phyloP scores from a whole-genome alignment of 345 rosid species.

The Dovyalis caffra region DNA sequence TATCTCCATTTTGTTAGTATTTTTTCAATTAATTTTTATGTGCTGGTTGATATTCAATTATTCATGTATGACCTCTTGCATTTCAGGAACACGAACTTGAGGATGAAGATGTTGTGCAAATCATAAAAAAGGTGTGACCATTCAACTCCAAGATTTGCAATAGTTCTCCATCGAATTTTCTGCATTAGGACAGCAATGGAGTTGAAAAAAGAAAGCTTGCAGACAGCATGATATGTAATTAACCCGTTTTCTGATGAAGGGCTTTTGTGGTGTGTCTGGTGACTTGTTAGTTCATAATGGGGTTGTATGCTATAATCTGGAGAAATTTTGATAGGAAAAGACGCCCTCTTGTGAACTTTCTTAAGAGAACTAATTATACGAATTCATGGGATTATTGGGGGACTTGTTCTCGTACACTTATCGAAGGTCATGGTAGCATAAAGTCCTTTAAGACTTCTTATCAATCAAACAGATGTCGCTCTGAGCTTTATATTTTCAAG shows the following conservation, averaged over 20 bases:
- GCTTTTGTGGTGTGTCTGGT: not conserved
- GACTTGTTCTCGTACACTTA: too few species aligned
- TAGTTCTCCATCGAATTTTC: not conserved
- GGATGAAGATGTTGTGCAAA: slow-evolving; percentile 97
- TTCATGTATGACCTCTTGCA: slow-evolving; percentile 2
- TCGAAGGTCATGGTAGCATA: too few species aligned
- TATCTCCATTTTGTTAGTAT: not conserved
- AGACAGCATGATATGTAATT: slow-evolving; percentile 29
- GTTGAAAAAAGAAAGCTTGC: not conserved
- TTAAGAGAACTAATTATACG: not conserved
- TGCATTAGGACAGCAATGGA: not conserved
- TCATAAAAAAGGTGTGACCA: slow-evolving; percentile 75
- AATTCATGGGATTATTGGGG: too few species aligned
- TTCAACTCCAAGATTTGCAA: not conserved
- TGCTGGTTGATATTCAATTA: too few species aligned
- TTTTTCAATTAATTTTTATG: not conserved
- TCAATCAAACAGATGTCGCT: too few species aligned
- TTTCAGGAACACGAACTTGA: slow-evolving; percentile 95
- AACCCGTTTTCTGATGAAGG: slow-evolving; percentile 16
- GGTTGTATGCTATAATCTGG: not conserved
- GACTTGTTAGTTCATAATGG: not conserved
- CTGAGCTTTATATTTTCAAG: too few species aligned
- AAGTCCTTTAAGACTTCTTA: too few species aligned
- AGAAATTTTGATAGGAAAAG: not conserved
- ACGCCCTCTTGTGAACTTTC: not conserved